Base-by-base conservation (phyloP, 345 rosid genomes). In the Psidium friedrichsthalianum region DNA sequence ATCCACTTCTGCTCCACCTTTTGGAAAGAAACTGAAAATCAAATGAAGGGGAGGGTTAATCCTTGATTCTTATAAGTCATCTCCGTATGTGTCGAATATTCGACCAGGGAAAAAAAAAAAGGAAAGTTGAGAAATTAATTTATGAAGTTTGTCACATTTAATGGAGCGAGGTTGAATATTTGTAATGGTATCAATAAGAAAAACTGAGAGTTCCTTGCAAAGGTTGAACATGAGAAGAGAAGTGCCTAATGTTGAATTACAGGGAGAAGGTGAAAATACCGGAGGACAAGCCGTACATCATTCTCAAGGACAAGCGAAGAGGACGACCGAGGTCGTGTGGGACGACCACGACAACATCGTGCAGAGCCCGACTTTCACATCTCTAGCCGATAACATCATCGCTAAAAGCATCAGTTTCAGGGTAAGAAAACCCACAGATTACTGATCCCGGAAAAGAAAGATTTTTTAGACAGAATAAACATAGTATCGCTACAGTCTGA, bases 201-300 rank as follows among this genome's bases (percentile, higher is more conserved):
- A 32, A 18, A 69, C 7, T 18, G 25, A 69, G 10, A 69, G 47
- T 18, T 69, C 6, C 24, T 69, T 36, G 6, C 80, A 69, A 36
- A 69, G 47, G 47, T 69, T 36, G 80, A 18, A 20, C 80, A 69
- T 18, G 47, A 69, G 14, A 36, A 32, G 78, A 69, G 78, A 69
- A 32, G 6, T 16, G 24, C 24, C 6, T 69, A 8, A 4, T 82
- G n/a, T 51, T 42, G 44, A 42, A 42, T 42, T 42, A 42, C 81
- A 96, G 98, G 84, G 99, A 96, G 92, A 95, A 94, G 89, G 89
- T 96, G 89, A 88, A 40, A 51, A 95, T 96, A 74, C 94, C 98
- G 7, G 29, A 36, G n/a, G 91, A 96, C 18, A 96, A 94, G 84
- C 96, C 97, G 8, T 93, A 58, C 89, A 90, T 94, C 61, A 86